phyloP scores from a whole-genome alignment of 495 filamentous ascomycete genomes.

The Xeromyces bisporus region DNA sequence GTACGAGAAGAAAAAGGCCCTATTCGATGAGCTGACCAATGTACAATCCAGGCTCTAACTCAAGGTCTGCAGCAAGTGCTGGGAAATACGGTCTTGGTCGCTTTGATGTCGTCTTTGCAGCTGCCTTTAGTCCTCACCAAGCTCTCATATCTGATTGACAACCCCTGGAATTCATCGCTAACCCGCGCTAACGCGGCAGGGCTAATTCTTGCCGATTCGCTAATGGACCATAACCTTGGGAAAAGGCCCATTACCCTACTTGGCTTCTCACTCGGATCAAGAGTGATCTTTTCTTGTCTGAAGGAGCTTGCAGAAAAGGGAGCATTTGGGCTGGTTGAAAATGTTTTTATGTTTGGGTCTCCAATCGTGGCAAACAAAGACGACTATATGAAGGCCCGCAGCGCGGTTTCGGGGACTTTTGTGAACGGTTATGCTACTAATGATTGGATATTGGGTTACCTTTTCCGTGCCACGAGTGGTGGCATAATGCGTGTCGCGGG shows the following conservation, averaged over 20 bases:
- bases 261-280: slow-evolving; percentile 81
- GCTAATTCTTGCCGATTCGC: slow-evolving; percentile 85
- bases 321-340: slow-evolving; percentile 86
- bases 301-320: slow-evolving; percentile 71
- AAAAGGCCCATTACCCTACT: slow-evolving; percentile 88
- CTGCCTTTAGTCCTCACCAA: slow-evolving; percentile 86
- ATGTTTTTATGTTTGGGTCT: slow-evolving; percentile 87
- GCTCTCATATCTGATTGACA: slow-evolving; percentile 92
- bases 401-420: slow-evolving; percentile 75
- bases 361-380: slow-evolving; percentile 85
- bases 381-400: slow-evolving; percentile 66
- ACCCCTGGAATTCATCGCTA: slow-evolving; percentile 91
- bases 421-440: slow-evolving; percentile 89
- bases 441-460: slow-evolving; percentile 96
- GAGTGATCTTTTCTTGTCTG: slow-evolving; percentile 86
- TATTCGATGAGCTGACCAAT: too few relatives aligned
- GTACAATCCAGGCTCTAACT: slow-evolving; percentile 54
- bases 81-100: slow-evolving; percentile 71
- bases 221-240: slow-evolving; percentile 83
- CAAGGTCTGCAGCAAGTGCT: slow-evolving; percentile 93
- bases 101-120: slow-evolving; percentile 86
- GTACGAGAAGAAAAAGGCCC: too few relatives aligned
- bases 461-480: slow-evolving; percentile 87
- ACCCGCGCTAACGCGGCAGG: slow-evolving; percentile 77
- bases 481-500: slow-evolving; percentile 85